Evolutionary conservation across 768 basidiomycete genomes (phyloP).

Genomic region (Russula olivacea): DNA sequence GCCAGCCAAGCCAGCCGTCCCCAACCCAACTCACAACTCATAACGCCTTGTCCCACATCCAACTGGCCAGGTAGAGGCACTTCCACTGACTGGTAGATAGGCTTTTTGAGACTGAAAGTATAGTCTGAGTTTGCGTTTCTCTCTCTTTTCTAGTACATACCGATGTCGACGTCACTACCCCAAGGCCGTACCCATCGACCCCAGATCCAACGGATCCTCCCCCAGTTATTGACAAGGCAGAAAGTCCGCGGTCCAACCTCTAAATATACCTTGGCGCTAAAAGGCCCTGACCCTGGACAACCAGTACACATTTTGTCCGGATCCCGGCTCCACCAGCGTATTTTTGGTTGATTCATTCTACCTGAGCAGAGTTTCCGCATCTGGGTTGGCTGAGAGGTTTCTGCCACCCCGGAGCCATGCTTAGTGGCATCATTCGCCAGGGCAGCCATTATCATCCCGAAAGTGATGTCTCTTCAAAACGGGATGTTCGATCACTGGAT

Average conservation of each 20-base stretch:
- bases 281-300: neutral
- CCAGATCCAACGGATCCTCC: neutral
- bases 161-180: neutral
- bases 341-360: too few relatives aligned
- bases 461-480: neutral
- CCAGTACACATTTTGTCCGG: neutral
- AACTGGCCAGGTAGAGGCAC: neutral
- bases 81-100: neutral
- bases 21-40: too few relatives aligned
- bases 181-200: neutral
- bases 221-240: too few relatives aligned
- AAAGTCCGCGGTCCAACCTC: slow-evolving; percentile 5
- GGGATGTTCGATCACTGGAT: neutral
- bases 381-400: neutral
- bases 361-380: too few relatives aligned
- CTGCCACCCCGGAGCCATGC: too few relatives aligned
- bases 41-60: neutral
- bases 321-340: neutral
- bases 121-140: slow-evolving; percentile 10
- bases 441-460: too few relatives aligned
- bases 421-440: too few relatives aligned
- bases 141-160: neutral
- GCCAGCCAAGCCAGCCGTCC: too few relatives aligned
- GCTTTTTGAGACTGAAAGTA: neutral
- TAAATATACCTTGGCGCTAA: neutral